These are phyloP conservation scores for Nemania sp. DNA, from an alignment of 2,329 filamentous ascomycete genomes.

Conservation along the genomic window DNA sequence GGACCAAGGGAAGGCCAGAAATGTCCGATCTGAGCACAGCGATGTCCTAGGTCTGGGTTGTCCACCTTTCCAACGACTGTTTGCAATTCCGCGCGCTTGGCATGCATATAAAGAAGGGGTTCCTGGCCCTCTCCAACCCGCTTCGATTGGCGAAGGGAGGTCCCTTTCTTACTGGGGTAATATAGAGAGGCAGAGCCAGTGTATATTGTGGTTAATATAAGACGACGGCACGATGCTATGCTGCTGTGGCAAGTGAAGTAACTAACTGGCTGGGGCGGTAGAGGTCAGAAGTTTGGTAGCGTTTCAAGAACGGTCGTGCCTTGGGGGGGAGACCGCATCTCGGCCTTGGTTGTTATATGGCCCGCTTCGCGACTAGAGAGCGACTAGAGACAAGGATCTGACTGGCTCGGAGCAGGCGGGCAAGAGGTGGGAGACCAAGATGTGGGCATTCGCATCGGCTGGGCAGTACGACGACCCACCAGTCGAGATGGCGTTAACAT, in stretches of 20 bases:
- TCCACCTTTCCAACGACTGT: slow-evolving; percentile 47
- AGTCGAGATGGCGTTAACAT: slow-evolving; percentile 38
- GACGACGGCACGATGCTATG: slow-evolving; percentile 50
- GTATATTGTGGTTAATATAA: slow-evolving; percentile 60
- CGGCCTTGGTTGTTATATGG: slow-evolving; percentile 47
- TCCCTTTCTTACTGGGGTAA: slow-evolving; percentile 54
- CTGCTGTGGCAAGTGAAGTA: slow-evolving; percentile 42
- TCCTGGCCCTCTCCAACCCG: slow-evolving; percentile 49
- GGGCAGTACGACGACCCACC: slow-evolving; percentile 44
- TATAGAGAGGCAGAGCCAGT: slow-evolving; percentile 58
- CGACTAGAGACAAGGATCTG: slow-evolving; percentile 42
- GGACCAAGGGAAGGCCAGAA: slow-evolving; percentile 56
- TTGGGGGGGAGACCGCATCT: slow-evolving; percentile 43
- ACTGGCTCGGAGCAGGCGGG: slow-evolving; percentile 44
- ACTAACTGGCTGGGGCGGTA: slow-evolving; percentile 45
- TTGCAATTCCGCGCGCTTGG: slow-evolving; percentile 55
- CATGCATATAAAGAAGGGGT: slow-evolving; percentile 54
- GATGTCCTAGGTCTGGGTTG: slow-evolving; percentile 46
- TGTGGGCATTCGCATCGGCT: slow-evolving; percentile 40
- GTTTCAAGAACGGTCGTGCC: slow-evolving; percentile 42
- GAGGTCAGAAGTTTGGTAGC: slow-evolving; percentile 46
- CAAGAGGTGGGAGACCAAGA: slow-evolving; percentile 41
- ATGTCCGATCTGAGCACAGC: slow-evolving; percentile 53
- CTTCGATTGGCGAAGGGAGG: slow-evolving; percentile 54
- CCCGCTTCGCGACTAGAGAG: slow-evolving; percentile 46